These are phyloP conservation scores for Anthostomella pinea DNA, from an alignment of 2,329 filamentous ascomycete species.

Conservation along the genomic window DNA sequence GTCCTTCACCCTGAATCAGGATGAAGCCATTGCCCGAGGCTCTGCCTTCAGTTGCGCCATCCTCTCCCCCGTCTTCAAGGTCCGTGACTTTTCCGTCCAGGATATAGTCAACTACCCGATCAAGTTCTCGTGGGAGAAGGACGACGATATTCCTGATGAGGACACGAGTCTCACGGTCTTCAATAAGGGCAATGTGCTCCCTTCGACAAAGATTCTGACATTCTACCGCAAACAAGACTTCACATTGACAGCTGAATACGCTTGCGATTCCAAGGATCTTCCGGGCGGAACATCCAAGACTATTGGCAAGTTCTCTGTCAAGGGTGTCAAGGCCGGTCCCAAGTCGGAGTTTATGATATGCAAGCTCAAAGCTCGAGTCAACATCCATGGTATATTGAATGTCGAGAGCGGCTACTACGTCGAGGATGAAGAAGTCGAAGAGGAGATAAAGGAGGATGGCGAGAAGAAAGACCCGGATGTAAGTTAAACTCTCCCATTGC, in stretches of 20 bases:
- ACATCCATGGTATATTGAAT: conserved; percentile 93
- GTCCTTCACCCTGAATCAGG: conserved; percentile 96
- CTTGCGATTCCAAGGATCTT: conserved; percentile 77
- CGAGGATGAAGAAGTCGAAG: conserved; percentile 95
- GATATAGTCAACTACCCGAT: conserved; percentile 98
- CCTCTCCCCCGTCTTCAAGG: conserved; percentile 94
- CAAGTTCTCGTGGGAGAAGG: conserved; percentile 99
- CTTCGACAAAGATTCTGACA: conserved; percentile 97
- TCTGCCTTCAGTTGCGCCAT: conserved; percentile 98
- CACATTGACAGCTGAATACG: conserved; percentile 92
- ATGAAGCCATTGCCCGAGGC: conserved; percentile 92
- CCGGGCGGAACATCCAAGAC: conserved; percentile 90
- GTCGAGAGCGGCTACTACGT: conserved; percentile 97
- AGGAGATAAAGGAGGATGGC: conserved; percentile 67
- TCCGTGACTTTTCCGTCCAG: conserved; percentile 96
- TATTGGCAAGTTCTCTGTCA: conserved; percentile 97
- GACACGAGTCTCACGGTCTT: conserved; percentile 97
- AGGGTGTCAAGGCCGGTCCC: conserved; percentile 89
- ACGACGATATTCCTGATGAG: conserved; percentile 95
- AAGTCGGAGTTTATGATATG: conserved; percentile 99
- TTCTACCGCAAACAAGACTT: conserved; percentile 99
- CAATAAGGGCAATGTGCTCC: conserved; percentile 94
- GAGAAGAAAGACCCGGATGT: conserved; percentile 70
- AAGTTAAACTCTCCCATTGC: conserved; percentile 41
- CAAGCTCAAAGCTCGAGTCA: conserved; percentile 97